phyloP scores from a whole-genome alignment of 768 basidiomycete species.

The Crepidotus variabilis region DNA sequence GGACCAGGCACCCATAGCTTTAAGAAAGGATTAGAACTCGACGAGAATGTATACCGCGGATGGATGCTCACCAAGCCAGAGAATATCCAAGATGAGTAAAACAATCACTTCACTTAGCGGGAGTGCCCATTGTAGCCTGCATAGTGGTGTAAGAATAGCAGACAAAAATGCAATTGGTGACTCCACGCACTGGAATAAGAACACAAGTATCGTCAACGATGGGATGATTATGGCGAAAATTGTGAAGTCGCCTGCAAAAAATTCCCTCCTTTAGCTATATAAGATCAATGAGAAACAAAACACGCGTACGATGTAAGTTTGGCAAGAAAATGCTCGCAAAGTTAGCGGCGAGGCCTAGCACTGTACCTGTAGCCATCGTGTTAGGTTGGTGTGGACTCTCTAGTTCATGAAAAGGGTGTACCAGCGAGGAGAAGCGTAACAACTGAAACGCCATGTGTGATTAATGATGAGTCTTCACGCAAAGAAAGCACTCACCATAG shows the following conservation, averaged over 20 bases:
- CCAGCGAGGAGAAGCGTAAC: constrained; percentile 36
- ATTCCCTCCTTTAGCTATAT: constrained; percentile 1
- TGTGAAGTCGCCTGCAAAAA: constrained; percentile 58
- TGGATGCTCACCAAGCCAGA: constrained; percentile 66
- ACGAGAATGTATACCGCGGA: constrained; percentile 1
- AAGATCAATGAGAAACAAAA: neutral
- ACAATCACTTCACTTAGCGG: constrained; percentile 57
- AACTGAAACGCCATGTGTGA: constrained; percentile 26
- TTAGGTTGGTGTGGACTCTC: neutral
- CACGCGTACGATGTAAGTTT: constrained; percentile 51
- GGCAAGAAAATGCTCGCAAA: constrained; percentile 69
- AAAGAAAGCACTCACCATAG: constrained; percentile 37
- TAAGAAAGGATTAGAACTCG: constrained; percentile 6
- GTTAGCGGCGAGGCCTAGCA: constrained; percentile 67
- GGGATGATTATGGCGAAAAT: constrained; percentile 67
- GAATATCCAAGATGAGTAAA: constrained; percentile 49
- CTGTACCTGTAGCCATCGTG: constrained; percentile 32
- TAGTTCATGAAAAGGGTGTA: constrained; percentile 11
- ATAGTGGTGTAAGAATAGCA: neutral
- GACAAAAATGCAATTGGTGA: neutral
- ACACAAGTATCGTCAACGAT: constrained; percentile 58
- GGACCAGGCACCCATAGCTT: constrained; percentile 76
- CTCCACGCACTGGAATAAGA: constrained; percentile 51
- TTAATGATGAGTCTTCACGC: neutral
- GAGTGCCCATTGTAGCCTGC: constrained; percentile 66